Evolutionary conservation across 179 eudicot species (phyloP).

Genomic region (Patellifolia procumbens): DNA sequence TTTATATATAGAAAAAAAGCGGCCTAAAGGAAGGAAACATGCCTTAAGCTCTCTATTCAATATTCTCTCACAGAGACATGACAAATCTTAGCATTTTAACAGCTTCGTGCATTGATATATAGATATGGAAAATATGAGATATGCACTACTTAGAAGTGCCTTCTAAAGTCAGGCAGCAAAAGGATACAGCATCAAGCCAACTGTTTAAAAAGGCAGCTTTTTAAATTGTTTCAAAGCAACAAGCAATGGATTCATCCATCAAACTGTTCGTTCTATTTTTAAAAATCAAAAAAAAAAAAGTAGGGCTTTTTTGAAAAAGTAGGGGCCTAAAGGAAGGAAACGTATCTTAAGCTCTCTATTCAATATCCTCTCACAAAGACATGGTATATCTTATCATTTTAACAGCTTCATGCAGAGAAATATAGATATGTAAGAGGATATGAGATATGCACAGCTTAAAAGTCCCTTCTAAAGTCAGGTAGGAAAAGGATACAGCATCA

Average conservation of each 20-base stretch:
- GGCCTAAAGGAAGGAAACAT: background rate
- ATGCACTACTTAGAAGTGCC: constrained; percentile 6
- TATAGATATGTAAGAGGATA: background rate
- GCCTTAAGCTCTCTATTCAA: constrained; percentile 1
- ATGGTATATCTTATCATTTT: background rate
- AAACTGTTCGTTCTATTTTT: background rate
- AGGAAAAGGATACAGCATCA: constrained; percentile 81
- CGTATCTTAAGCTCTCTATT: constrained; percentile 2
- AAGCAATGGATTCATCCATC: constrained; percentile 2
- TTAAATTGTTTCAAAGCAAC: background rate
- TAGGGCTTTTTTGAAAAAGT: background rate
- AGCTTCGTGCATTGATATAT: background rate
- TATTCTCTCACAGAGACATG: background rate
- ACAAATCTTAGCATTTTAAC: background rate
- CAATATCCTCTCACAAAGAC: background rate
- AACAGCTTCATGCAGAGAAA: background rate
- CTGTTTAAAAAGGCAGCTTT: constrained; percentile 2
- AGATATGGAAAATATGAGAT: background rate
- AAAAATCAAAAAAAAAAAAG: background rate
- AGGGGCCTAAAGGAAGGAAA: constrained; percentile 1
- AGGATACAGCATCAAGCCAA: constrained; percentile 97
- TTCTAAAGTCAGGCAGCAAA: constrained; percentile 10
- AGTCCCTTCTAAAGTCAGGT: background rate
- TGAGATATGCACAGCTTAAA: constrained; percentile 1
- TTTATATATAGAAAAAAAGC: background rate